These are phyloP conservation scores for Gaertneriomyces sp. DNA, from an alignment of 192 early-diverging fungal genomes.

Conservation along the genomic window DNA sequence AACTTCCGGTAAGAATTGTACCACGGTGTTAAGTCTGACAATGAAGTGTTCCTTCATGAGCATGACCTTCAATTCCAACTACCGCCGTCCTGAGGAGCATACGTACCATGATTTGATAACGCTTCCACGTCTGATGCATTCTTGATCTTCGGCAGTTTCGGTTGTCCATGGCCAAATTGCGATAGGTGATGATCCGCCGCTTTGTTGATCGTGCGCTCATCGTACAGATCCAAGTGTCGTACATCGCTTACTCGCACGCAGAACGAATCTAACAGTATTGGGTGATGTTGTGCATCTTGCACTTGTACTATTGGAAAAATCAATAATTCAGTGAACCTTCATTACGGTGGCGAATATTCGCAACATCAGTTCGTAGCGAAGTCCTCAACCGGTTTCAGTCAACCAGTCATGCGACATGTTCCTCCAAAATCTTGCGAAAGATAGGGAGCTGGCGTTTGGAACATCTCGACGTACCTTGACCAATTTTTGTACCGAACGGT, in stretches of 20 bases:
- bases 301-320: constrained; percentile 32
- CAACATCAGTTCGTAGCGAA: background rate
- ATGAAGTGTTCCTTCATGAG: too few species aligned
- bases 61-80: background rate
- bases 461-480: constrained; percentile 9
- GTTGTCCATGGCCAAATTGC: constrained; percentile 13
- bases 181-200: constrained; percentile 43
- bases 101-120: constrained; percentile 46
- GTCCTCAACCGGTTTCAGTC: background rate
- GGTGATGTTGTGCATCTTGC: constrained; percentile 60
- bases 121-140: constrained; percentile 47
- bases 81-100: background rate
- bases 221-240: constrained; percentile 50
- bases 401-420: background rate
- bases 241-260: constrained; percentile 61
- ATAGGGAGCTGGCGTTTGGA: background rate
- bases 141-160: constrained; percentile 37
- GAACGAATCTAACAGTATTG: constrained; percentile 59
- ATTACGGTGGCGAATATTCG: background rate
- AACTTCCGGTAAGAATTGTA: constrained; percentile 71
- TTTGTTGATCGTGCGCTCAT: constrained; percentile 42
- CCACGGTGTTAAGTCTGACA: constrained; percentile 68
- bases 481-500: constrained; percentile 68
- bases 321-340: too few species aligned
- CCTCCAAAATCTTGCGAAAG: background rate